These are phyloP conservation scores for Albifimbria verrucaria DNA, from an alignment of 2,329 filamentous ascomycete species.

Conservation along the genomic window DNA sequence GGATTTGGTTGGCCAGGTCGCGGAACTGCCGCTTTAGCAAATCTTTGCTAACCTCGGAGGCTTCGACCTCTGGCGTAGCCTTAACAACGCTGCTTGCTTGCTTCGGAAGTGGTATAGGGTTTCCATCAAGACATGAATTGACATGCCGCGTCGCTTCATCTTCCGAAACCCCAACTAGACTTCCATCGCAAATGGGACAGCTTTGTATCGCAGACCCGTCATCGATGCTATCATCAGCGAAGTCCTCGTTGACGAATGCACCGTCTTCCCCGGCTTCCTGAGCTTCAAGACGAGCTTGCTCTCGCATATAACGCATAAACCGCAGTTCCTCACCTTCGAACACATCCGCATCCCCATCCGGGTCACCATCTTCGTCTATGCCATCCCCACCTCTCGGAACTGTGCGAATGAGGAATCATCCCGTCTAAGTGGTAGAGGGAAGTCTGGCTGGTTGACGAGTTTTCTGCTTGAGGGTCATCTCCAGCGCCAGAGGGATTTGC, in stretches of 20 bases:
- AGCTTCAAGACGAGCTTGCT: slow-evolving; percentile 65
- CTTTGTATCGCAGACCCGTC: slow-evolving; percentile 28
- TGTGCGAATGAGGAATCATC: slow-evolving; percentile 28
- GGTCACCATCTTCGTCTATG: slow-evolving; percentile 37
- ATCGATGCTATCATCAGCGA: slow-evolving; percentile 27
- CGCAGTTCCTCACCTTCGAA: slow-evolving; percentile 62
- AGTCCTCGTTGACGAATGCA: slow-evolving; percentile 28
- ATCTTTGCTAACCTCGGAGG: slow-evolving; percentile 50
- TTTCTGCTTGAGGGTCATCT: too few species aligned
- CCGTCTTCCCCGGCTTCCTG: slow-evolving; percentile 47
- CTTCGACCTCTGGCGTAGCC: slow-evolving; percentile 27
- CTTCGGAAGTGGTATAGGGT: slow-evolving; percentile 55
- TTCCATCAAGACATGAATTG: slow-evolving; percentile 88
- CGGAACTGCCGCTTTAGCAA: slow-evolving; percentile 66
- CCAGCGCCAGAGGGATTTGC: neutral
- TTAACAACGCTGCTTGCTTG: slow-evolving; percentile 6
- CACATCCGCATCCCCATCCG: slow-evolving; percentile 52
- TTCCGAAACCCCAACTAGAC: slow-evolving; percentile 54
- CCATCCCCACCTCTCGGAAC: slow-evolving; percentile 32
- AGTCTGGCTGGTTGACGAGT: too few species aligned
- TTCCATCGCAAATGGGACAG: slow-evolving; percentile 77
- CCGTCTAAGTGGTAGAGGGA: slow-evolving; percentile 19
- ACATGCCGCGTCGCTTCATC: slow-evolving; percentile 81
- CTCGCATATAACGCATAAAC: slow-evolving; percentile 69
- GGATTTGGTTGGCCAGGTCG: slow-evolving; percentile 80